Evolutionary conservation across 108 stramenopile species (phyloP).

Genomic region (Licmophora abbreviata): DNA sequence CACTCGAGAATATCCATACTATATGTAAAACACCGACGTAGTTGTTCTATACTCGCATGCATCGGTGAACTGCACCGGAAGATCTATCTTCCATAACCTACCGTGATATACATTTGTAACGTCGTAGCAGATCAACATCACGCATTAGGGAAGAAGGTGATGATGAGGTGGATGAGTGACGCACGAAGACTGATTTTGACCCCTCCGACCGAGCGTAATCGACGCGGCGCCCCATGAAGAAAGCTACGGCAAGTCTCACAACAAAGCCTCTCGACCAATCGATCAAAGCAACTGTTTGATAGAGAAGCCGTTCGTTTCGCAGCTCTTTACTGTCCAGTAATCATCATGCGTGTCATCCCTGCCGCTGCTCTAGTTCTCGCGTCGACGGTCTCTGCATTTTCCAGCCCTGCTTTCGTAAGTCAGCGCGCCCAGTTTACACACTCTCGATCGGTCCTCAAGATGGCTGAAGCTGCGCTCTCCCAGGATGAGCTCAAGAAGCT

Average conservation of each 20-base stretch:
- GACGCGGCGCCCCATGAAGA: too few relatives aligned
- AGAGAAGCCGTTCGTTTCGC: background rate
- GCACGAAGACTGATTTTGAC: too few relatives aligned
- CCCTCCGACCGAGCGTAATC: too few relatives aligned
- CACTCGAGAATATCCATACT: background rate
- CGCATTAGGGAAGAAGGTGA: too few relatives aligned
- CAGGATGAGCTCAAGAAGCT: slow-evolving; percentile 89
- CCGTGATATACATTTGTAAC: too few relatives aligned
- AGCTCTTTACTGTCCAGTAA: slow-evolving; percentile 9
- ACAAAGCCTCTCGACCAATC: background rate
- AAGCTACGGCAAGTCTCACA: too few relatives aligned
- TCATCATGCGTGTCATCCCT: slow-evolving; percentile 16
- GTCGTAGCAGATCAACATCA: too few relatives aligned
- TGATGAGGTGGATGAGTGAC: too few relatives aligned
- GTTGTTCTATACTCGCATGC: too few relatives aligned
- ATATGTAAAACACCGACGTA: slow-evolving; percentile 19
- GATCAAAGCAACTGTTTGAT: slow-evolving; percentile 5
- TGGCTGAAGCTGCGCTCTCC: slow-evolving; percentile 29
- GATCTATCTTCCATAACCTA: too few relatives aligned
- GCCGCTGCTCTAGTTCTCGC: slow-evolving; percentile 1
- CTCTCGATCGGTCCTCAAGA: too few relatives aligned
- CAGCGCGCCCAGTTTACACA: slow-evolving; percentile 9
- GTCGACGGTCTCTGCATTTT: background rate
- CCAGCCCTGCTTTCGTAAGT: slow-evolving; percentile 1
- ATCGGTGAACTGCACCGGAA: too few relatives aligned